Evolutionary conservation across 768 basidiomycete genomes (phyloP), one percentile per base, ranked within the genome.

Genomic region (Tulasnella sp.): DNA sequence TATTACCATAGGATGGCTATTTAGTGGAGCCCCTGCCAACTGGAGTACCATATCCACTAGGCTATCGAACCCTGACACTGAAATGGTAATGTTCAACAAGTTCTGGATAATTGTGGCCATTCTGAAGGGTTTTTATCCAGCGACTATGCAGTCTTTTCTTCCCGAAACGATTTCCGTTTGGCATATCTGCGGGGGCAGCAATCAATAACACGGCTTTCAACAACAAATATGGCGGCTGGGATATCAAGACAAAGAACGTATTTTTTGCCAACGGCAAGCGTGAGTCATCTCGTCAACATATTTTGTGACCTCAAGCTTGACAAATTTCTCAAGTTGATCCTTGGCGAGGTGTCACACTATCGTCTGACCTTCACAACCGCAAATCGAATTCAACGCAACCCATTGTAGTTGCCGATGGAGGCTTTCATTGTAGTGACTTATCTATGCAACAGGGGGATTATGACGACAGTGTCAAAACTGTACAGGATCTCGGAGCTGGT

Each of bases 361-460:
- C 49, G n/a, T 51, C 49, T 6, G 49, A 51, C 31, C 13, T 41
- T 16, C 40, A 28, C 15, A 25, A 28, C 25, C 49, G 35, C 20
- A 41, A 15, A 8, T 51, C 49, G 29, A 51, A 37, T 4, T 27
- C 19, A n/a, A 41, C 25, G 25, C 25, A 27, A 29, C 49, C 49
- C 5, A 51, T 51, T 19, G 49, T 41, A 16, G 49, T 51, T 19
- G 37, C 49, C 10, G 40, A 51, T 32, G 40, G 40, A 24, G 49
- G 49, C 2, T 51, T 51, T 29, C 49, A 51, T 29, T 51, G 49
- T 19, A 51, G 49, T 20, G 49, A 51, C 37, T 27, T 51, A 28
- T 27, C 35, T 4, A 51, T 51, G 37, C 37, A 51, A 51, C 29
- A 27, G 16, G 49, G 49, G 10, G 1, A 44, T 13, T 25, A 25